Base-by-base conservation (phyloP, 768 basidiomycete species). In the Panellus pusillus region DNA sequence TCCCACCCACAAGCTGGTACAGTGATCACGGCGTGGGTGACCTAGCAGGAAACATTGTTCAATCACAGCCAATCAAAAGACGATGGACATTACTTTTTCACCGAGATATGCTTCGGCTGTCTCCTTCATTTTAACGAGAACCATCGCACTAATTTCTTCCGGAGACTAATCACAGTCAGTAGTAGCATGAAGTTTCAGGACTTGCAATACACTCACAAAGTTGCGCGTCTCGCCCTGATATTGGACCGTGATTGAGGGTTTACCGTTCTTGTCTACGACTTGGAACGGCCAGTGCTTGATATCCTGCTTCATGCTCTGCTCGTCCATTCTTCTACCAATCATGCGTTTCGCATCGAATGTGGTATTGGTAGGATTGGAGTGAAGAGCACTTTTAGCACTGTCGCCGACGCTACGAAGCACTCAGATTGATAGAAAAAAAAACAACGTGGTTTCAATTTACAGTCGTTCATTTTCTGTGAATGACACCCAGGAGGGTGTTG, bases 91-190 rank as follows among this genome's bases (percentile, higher is more conserved):
- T 4, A 86, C 80, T 59, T 75, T 77, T 63, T 78, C 74, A 24
- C 83, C 83, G 54, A 88, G 80, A 68, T 85, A 87, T 7, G 83
- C 77, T 69, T 86, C 84, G 32, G 84, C 84, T 36, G 82, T 85
- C 70, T 83, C 83, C 69, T 85, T 85, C 83, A 87, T 84, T 72
- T 84, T 83, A 52, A 72, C 70, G 50, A 86, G 72, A 49, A 86
- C 73, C 83, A 86, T 82, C 28, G 84, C 80, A 51, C 79, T 81
- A 55, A 87, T 79, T 70, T 89, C 84, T 68, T 87, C 85, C 6
- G 83, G 83, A 42, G 80, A 78, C 78, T 78, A 31, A 17, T 6
- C 31, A 35, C 3, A 7, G 31, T 18, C n/a, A 36, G 4, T n/a
- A 36, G 4, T 36, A 42, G 19, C 8, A 24, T 31, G 28, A n/a